Base-by-base conservation (phyloP, 345 rosid species). In the Mangifera indica region DNA sequence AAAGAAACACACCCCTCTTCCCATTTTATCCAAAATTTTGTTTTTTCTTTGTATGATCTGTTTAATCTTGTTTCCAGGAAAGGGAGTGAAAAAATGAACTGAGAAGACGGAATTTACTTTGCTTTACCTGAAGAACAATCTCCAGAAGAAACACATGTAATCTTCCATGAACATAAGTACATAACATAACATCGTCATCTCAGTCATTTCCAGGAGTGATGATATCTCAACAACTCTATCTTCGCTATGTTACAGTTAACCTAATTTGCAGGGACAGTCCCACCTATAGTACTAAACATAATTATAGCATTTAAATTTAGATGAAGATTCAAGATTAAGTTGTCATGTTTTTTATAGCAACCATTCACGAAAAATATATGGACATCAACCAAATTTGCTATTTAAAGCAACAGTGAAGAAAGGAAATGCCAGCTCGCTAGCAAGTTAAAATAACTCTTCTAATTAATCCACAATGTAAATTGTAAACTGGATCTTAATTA, bases 241-340 rank as follows among this genome's bases (percentile, higher is more conserved):
- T 68, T 60, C 74, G 71, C 65, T 18, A 74, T 67, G 76, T 80
- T 80, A 77, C 78, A 63, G 67, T 71, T 77, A 77, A 80, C 83
- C 83, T 77, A 77, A 77, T 66, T 48, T 46, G 70, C 48, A 74
- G 52, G 55, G 72, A 69, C 72, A 56, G 53, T 29, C 32, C 72
- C 80, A 69, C 77, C 66, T 72, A 60, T 52, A 25, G 66, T 63
- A 59, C 61, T 48, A 69, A 63, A 75, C 63, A 64, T 52, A 51
- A 37, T 55, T 12, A 68, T 12, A 24, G 37, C 53, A 45, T 60
- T 29, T 74, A 44, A 60, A 70, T 17, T 46, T 40, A 53, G 44
- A 67, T n/a, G 44, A 67, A 26, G 51, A 62, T 57, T 57, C 18
- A 57, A 4, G 51, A 68, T 68, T 68, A 68, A 20, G 10, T 13